Percentiles rank a stretch among this genome's conserved stretches.
phyloP scores from a whole-genome alignment of 306 rosid genomes.

The Trifolium repens region DNA sequence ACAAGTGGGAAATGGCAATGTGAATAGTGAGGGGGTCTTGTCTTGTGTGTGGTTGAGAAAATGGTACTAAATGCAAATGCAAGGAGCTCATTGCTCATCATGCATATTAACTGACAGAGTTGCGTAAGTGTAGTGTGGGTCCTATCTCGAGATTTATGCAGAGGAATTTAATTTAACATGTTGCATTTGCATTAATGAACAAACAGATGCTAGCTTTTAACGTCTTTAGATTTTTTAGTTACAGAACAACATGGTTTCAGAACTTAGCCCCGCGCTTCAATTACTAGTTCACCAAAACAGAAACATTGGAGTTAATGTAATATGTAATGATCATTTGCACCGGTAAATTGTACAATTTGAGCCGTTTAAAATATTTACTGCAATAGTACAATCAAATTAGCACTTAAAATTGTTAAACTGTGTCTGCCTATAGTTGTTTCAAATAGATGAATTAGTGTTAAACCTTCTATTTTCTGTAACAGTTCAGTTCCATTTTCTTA shows the following conservation, averaged over 20 bases:
- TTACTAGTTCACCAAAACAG: neutral
- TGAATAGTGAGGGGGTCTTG: too few relatives aligned
- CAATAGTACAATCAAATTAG: neutral
- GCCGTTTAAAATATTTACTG: neutral
- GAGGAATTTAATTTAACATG: conserved; percentile 28
- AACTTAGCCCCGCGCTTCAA: neutral
- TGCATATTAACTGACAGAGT: conserved; percentile 40
- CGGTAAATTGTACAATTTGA: neutral
- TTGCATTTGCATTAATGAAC: conserved; percentile 43
- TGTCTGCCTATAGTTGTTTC: too few relatives aligned
- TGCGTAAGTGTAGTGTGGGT: conserved; percentile 39
- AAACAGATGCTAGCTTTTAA: conserved; percentile 13
- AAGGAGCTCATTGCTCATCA: conserved; percentile 25
- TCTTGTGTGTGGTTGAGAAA: too few relatives aligned
- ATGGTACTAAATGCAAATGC: neutral
- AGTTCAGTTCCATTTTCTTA: too few relatives aligned
- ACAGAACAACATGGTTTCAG: neutral
- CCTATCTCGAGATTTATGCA: conserved; percentile 40
- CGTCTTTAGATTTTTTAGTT: neutral
- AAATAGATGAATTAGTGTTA: too few relatives aligned
- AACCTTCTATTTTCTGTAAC: too few relatives aligned
- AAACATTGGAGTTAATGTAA: neutral
- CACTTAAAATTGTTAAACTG: neutral
- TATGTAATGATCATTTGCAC: neutral
- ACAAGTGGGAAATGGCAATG: too few relatives aligned